phyloP scores from a whole-genome alignment of 805 yeast genomes.

The Myxozyma monticola region DNA sequence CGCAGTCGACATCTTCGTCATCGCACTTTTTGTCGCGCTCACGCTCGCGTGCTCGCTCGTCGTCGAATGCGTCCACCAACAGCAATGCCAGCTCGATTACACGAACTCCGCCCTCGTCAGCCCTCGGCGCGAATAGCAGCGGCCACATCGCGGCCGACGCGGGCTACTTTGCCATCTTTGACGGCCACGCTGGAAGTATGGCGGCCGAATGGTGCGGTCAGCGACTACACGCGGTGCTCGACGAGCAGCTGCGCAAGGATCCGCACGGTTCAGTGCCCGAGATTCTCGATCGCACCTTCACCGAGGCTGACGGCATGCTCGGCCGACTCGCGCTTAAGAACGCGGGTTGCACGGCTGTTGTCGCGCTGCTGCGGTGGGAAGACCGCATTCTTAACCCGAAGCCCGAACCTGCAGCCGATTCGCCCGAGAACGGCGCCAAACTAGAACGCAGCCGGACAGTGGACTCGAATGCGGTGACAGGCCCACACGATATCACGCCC shows the following conservation, averaged over 20 bases:
- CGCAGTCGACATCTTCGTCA: conserved; percentile 1
- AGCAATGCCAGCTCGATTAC: background rate
- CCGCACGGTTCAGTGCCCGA: conserved; percentile 54
- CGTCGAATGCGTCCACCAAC: background rate
- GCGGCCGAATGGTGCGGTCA: conserved; percentile 96
- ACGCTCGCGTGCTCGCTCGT: conserved; percentile 6
- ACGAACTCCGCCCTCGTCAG: background rate
- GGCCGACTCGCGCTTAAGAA: conserved; percentile 61
- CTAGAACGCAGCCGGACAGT: background rate
- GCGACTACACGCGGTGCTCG: conserved; percentile 66
- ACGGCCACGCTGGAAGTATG: conserved; percentile 94
- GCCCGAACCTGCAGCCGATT: background rate
- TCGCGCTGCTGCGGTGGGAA: conserved; percentile 88
- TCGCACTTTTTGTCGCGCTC: background rate
- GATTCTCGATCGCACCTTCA: conserved; percentile 66
- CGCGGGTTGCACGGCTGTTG: conserved; percentile 95
- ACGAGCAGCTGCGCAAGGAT: conserved; percentile 36
- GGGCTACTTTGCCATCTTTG: conserved; percentile 94
- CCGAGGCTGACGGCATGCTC: conserved; percentile 71
- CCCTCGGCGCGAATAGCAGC: conserved; percentile 4
- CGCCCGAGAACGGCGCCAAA: background rate
- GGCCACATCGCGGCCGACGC: conserved; percentile 51
- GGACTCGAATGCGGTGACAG: background rate
- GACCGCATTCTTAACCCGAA: conserved; percentile 8
- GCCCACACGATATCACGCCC: conserved; percentile 1